These are phyloP conservation scores for Psilocybe cyanescens DNA, from an alignment of 768 basidiomycete species.

Conservation along the genomic window DNA sequence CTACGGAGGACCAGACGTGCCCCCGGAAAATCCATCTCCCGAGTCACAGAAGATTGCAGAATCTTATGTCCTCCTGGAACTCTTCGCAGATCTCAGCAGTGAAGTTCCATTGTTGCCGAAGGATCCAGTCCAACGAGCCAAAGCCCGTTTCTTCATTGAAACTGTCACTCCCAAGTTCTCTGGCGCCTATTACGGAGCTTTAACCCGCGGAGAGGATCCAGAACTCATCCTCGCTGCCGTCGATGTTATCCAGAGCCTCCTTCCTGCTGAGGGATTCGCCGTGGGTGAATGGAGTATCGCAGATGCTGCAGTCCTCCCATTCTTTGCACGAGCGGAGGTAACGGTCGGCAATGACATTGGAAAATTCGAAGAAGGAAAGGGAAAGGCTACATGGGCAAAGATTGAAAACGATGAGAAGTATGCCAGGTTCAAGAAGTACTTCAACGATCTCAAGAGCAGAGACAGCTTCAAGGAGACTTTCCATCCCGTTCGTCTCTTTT, in stretches of 20 bases:
- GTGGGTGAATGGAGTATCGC: constrained; percentile 61
- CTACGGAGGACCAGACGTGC: constrained; percentile 62
- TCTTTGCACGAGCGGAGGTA: constrained; percentile 57
- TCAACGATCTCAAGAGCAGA: constrained; percentile 47
- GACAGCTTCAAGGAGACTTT: constrained; percentile 61
- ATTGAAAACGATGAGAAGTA: constrained; percentile 50
- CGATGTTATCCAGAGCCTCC: constrained; percentile 50
- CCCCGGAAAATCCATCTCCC: constrained; percentile 59
- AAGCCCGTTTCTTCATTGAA: constrained; percentile 67
- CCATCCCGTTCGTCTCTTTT: constrained; percentile 44
- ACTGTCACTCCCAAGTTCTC: constrained; percentile 49
- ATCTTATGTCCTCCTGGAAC: constrained; percentile 68
- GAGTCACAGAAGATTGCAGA: constrained; percentile 66
- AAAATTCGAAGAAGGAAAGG: constrained; percentile 50
- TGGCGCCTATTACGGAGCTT: constrained; percentile 39
- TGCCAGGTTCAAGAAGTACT: constrained; percentile 53
- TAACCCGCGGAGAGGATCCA: constrained; percentile 41
- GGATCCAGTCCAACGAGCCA: constrained; percentile 60
- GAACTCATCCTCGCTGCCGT: constrained; percentile 45
- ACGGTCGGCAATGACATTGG: constrained; percentile 54
- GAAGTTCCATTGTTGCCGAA: constrained; percentile 51
- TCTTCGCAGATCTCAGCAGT: constrained; percentile 64
- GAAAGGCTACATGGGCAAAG: constrained; percentile 43
- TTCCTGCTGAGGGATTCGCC: constrained; percentile 52
- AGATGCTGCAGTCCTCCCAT: constrained; percentile 63